Base-by-base conservation (phyloP, 306 rosid species). In the Vigna trinervia region DNA sequence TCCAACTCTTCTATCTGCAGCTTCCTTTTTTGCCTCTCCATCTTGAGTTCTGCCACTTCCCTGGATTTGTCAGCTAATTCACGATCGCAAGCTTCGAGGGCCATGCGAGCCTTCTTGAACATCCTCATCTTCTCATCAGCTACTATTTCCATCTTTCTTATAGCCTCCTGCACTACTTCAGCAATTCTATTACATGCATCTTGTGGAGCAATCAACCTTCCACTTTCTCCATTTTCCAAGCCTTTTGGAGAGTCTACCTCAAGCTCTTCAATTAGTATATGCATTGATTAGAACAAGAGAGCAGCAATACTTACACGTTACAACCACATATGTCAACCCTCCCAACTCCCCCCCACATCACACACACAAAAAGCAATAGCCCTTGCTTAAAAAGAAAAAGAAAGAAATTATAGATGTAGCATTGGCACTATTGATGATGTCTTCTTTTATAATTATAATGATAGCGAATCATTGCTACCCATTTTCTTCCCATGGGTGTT, bases 141-240 rank as follows among this genome's bases (percentile, higher is more conserved):
- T 53, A 71, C 76, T 63, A 71, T 52, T 71, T 71, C 76, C 76
- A 71, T 71, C 76, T 71, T 71, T 53, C 76, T 71, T 71, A 71
- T 36, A 52, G 76, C 76, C 76, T 71, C 76, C 76, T 71, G 76
- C 50, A 71, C 76, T 62, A 71, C 76, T 52, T 71, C 76, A 10
- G 76, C 76, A 52, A 71, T 71, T 53, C 76, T 71, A 34, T 71
- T 71, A 36, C 76, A 71, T 12, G 76, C 76, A n/a, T 71, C 76
- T 32, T 52, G 76, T 12, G 76, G 76, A 52, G 76, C 76, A 71
- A 71, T 36, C 63, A 71, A 53, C 51, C 76, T 71, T 53, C 76
- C 75, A 52, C 34, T 71, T 71, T 71, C 75, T 17, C 75, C 76
- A 71, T 71, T 71, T 71, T 71, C 76, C 20, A 71, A 48, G 64